Evolutionary conservation across 306 rosid genomes (phyloP), one percentile per base, ranked within the genome.

Genomic region (Fragaria ananassa): DNA sequence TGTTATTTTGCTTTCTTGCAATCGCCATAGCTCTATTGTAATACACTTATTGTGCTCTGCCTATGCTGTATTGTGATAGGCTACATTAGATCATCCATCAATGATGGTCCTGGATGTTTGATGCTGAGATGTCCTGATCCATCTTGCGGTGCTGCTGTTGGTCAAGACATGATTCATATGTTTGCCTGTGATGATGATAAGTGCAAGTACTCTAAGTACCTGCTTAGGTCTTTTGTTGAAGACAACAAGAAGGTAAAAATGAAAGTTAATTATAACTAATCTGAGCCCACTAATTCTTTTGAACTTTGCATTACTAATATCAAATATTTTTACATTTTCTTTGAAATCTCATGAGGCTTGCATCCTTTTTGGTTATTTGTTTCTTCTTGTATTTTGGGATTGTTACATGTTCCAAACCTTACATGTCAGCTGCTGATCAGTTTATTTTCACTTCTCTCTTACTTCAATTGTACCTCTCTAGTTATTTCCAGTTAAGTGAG

Each of bases 41-140:
- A 42, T 72, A n/a, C 4, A 74, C 18, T 74, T 21, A 21, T 70
- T 23, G 23, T 8, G 51, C 41, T 39, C 42, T 49, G 10, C 49
- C 0, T 60, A 45, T 65, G 34, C 44, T 54, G 4, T 76, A 21
- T 25, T 7, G 27, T 56, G 51, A 37, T 37, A 87, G 97, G 93
- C 41, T 93, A 91, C 84, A 87, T 93, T 74, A 78, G 89, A 78
- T 89, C 93, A 23, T 80, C 97, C 79, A 89, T 93, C 77, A 89
- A 82, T 35, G 96, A 88, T 84, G 98, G 97, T 76, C 97, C 98
- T 74, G 97, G 98, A 80, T 93, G 97, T 87, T 88, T 93, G 82
- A 87, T 82, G 88, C 83, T 93, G 88, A 84, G 96, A 80, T 93
- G 98, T 74, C 97, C 98, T 53, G 96, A 93, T 78, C 97, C 96